Evolutionary conservation across 352 stramenopile genomes (phyloP).

Genomic region (Albugo candida): DNA sequence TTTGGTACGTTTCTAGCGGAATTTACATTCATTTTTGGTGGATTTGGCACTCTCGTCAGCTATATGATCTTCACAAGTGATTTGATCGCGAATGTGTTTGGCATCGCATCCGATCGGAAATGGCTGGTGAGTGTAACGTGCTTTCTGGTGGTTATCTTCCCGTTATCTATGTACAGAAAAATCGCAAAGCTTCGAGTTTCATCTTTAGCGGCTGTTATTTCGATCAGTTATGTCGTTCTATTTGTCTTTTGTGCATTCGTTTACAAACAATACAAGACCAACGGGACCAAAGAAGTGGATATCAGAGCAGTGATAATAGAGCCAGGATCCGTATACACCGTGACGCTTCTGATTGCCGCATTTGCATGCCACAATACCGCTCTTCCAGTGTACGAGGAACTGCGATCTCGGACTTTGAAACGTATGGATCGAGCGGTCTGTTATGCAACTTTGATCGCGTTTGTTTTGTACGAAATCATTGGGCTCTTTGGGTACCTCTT

Average conservation of each 20-base stretch:
- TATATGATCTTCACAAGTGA: slow-evolving; percentile 73
- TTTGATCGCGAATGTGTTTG: slow-evolving; percentile 27
- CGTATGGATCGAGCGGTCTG: slow-evolving; percentile 47
- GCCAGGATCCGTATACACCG: slow-evolving; percentile 41
- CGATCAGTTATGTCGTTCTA: slow-evolving; percentile 42
- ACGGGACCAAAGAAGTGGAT: slow-evolving; percentile 9
- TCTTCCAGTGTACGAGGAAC: slow-evolving; percentile 55
- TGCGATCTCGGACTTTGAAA: slow-evolving; percentile 23
- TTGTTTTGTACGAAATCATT: slow-evolving; percentile 50
- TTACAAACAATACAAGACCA: slow-evolving; percentile 10
- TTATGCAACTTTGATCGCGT: slow-evolving; percentile 36
- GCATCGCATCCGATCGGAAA: slow-evolving; percentile 18
- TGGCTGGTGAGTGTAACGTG: slow-evolving; percentile 32
- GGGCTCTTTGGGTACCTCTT: slow-evolving; percentile 49
- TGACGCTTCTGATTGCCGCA: slow-evolving; percentile 48
- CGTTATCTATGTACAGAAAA: slow-evolving; percentile 30
- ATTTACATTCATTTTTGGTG: slow-evolving; percentile 74
- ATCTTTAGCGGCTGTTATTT: slow-evolving; percentile 39
- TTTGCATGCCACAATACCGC: slow-evolving; percentile 67
- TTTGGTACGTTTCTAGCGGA: slow-evolving; percentile 37
- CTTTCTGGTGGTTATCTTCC: slow-evolving; percentile 22
- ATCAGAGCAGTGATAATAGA: slow-evolving; percentile 32
- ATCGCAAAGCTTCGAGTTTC: slow-evolving; percentile 40
- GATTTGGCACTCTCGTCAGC: slow-evolving; percentile 58
- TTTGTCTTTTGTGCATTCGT: slow-evolving; percentile 37